phyloP scores from a whole-genome alignment of 2,329 filamentous ascomycete species.

The Talaromyces sp. region DNA sequence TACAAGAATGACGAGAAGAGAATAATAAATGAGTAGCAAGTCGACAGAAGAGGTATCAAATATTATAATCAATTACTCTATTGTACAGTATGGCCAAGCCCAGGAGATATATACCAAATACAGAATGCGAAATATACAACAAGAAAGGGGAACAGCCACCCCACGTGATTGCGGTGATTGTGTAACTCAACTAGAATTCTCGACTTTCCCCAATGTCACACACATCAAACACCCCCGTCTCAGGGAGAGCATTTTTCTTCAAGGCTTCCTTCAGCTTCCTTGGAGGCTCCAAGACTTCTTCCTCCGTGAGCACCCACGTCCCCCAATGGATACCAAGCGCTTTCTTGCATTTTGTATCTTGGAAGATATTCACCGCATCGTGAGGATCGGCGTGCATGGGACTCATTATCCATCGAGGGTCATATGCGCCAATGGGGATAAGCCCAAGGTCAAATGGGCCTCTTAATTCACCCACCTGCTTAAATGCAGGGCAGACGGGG shows the following conservation, averaged over 20 bases:
- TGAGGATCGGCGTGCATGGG: slow-evolving; percentile 80
- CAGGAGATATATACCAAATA: background rate
- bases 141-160: background rate
- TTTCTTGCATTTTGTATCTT: slow-evolving; percentile 68
- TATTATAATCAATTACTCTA: too few relatives aligned
- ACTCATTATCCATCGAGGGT: slow-evolving; percentile 61
- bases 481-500: slow-evolving; percentile 77
- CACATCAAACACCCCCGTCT: slow-evolving; percentile 71
- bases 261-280: slow-evolving; percentile 66
- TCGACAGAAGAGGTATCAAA: too few relatives aligned
- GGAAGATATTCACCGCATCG: slow-evolving; percentile 85
- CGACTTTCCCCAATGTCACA: slow-evolving; percentile 80
- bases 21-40: too few relatives aligned
- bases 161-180: too few relatives aligned
- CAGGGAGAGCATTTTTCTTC: slow-evolving; percentile 58
- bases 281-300: slow-evolving; percentile 82
- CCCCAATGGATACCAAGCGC: slow-evolving; percentile 93
- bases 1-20: too few relatives aligned
- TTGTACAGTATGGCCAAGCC: background rate
- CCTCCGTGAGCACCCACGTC: slow-evolving; percentile 76
- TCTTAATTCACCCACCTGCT: slow-evolving; percentile 69
- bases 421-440: slow-evolving; percentile 89
- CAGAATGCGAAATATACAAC: background rate
- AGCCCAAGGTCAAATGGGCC: slow-evolving; percentile 88
- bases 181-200: slow-evolving; percentile 56